Conservation (phyloP, 139 green algal species). For the Ettlia oleoabundans region DNA sequence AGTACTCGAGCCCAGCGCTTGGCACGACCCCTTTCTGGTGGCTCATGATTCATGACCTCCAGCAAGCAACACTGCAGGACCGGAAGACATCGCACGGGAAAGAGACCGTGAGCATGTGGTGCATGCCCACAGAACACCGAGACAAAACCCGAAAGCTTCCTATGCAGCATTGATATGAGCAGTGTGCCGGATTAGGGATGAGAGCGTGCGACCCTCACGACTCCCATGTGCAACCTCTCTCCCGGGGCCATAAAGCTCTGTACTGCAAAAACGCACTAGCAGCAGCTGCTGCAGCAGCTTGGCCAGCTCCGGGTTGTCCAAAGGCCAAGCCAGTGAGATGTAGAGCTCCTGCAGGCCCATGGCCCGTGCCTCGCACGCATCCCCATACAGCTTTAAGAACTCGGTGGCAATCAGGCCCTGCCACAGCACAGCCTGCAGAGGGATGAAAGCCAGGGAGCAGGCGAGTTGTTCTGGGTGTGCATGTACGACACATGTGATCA, state of each 20-base stretch:
- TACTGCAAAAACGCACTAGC: constrained; percentile 22
- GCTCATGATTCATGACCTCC: constrained; percentile 57
- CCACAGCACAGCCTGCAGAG: constrained; percentile 13
- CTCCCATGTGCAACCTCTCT: neutral
- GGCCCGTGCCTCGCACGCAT: constrained; percentile 35
- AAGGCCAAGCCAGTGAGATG: constrained; percentile 34
- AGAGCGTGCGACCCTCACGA: neutral
- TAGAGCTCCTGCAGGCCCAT: constrained; percentile 42
- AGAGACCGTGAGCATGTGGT: neutral
- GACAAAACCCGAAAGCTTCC: no score
- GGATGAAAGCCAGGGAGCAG: neutral
- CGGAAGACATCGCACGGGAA: no score
- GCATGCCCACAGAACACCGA: no score
- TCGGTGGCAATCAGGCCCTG: constrained; percentile 53
- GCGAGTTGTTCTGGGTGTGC: no score
- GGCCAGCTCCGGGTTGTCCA: constrained; percentile 39
- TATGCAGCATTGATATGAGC: no score
- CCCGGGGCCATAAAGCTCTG: neutral
- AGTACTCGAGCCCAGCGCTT: constrained; percentile 20
- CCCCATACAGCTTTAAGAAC: constrained; percentile 56
- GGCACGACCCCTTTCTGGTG: neutral
- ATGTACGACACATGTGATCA: no score
- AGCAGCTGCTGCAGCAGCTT: constrained; percentile 51
- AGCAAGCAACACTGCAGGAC: constrained; percentile 53
- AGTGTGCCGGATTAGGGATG: no score